Conservation (phyloP, 495 filamentous ascomycete genomes). For the Mycothermus thermophilus region DNA sequence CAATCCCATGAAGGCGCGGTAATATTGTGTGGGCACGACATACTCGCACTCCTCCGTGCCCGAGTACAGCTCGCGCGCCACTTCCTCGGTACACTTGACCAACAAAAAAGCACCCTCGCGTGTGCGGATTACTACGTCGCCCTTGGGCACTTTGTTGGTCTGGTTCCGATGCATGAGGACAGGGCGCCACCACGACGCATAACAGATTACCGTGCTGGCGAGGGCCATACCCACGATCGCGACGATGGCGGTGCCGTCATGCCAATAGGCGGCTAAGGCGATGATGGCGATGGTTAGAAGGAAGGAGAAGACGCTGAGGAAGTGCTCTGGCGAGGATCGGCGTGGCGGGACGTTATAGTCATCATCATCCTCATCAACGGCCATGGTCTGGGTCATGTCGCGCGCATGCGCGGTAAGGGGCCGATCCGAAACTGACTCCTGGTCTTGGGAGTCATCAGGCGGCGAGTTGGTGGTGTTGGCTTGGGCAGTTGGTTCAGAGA, state of each 20-base stretch:
- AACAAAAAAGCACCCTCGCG: conserved; percentile 48
- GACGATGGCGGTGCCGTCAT: conserved; percentile 42
- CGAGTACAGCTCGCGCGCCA: conserved; percentile 50
- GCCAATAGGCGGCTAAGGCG: conserved; percentile 14
- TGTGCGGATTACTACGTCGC: conserved; percentile 48
- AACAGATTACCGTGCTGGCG: conserved; percentile 38
- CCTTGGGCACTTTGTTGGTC: conserved; percentile 36
- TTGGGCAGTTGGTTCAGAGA: too few relatives aligned
- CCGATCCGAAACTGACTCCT: too few relatives aligned
- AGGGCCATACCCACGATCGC: conserved; percentile 33
- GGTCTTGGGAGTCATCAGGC: too few relatives aligned
- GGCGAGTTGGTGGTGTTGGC: too few relatives aligned
- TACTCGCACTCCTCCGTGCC: conserved; percentile 45
- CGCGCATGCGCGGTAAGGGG: too few relatives aligned
- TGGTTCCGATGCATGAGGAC: conserved; percentile 34
- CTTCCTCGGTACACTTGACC: conserved; percentile 46
- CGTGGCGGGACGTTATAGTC: conserved; percentile 34
- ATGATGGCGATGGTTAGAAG: conserved; percentile 36
- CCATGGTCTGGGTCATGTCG: conserved; percentile 24
- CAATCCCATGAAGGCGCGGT: conserved; percentile 39
- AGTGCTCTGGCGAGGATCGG: conserved; percentile 35
- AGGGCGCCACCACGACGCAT: conserved; percentile 41
- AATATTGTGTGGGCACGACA: conserved; percentile 25
- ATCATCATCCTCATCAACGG: conserved; percentile 16
- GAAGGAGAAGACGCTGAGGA: conserved; percentile 37